Conservation (phyloP, 139 green algal genomes). For the Monoraphidium neglectum region DNA sequence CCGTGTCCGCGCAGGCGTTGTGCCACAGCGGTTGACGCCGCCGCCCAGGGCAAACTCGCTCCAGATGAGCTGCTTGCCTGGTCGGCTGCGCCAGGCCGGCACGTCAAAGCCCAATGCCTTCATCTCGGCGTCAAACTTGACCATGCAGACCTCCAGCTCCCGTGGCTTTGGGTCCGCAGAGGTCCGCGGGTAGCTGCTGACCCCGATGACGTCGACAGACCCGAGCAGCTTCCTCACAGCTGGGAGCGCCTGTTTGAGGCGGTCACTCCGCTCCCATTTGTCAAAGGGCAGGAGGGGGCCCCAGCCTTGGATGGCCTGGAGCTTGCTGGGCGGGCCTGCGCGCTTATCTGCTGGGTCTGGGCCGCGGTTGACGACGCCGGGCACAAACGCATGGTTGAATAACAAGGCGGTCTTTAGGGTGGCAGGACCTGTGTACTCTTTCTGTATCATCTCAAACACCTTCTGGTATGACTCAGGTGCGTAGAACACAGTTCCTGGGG, state of each 20-base stretch:
- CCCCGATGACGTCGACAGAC: conserved; percentile 19
- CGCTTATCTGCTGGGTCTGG: not conserved
- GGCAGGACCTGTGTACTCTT: conserved; percentile 1
- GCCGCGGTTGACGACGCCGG: conserved; percentile 15
- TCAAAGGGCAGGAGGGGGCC: conserved; percentile 25
- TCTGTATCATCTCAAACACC: conserved; percentile 12
- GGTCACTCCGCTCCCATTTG: conserved; percentile 18
- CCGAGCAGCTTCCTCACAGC: conserved; percentile 8
- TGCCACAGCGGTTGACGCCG: no score
- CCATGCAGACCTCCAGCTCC: conserved; percentile 6
- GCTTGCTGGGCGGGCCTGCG: not conserved
- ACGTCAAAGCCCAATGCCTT: conserved; percentile 19
- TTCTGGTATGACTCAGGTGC: conserved; percentile 18
- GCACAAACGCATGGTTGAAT: conserved; percentile 28
- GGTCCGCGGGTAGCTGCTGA: conserved; percentile 23
- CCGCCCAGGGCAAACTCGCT: conserved; percentile 31
- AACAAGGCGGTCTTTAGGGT: conserved; percentile 10
- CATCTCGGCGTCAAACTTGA: conserved; percentile 19
- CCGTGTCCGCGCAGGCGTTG: no score
- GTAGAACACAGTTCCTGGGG: conserved; percentile 23
- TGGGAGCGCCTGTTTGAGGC: conserved; percentile 10
- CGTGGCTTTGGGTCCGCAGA: not conserved
- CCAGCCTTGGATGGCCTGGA: conserved; percentile 11
- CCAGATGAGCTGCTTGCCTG: conserved; percentile 18
- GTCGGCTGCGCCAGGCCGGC: not conserved